phyloP scores from a whole-genome alignment of 768 basidiomycete genomes.

The Ramaria sp. region DNA sequence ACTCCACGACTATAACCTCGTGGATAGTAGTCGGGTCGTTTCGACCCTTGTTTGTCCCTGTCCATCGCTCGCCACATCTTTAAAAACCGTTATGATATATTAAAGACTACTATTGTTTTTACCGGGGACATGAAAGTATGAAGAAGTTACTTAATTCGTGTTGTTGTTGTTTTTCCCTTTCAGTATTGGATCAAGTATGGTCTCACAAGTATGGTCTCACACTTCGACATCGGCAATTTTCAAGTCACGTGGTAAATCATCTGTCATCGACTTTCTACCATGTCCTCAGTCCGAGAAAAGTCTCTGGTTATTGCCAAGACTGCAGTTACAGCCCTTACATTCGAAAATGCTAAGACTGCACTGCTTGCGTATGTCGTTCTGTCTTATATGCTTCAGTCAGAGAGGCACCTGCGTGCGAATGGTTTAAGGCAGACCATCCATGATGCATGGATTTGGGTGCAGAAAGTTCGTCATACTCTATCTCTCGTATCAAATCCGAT shows the following conservation, averaged over 20 bases:
- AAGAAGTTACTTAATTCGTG: too few relatives aligned
- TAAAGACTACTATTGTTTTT: too few relatives aligned
- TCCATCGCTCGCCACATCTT: too few relatives aligned
- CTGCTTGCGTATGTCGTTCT: conserved; percentile 51
- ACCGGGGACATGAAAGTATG: too few relatives aligned
- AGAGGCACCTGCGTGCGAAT: conserved; percentile 54
- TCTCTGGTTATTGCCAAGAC: neutral
- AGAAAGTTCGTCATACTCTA: conserved; percentile 30
- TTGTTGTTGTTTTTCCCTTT: too few relatives aligned
- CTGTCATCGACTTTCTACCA: too few relatives aligned
- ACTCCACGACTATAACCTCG: too few relatives aligned
- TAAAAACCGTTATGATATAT: too few relatives aligned
- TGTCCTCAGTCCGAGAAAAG: neutral
- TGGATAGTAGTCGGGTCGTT: too few relatives aligned
- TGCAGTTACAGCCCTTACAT: conserved; percentile 2
- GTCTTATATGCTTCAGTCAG: conserved; percentile 37
- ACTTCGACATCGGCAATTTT: neutral
- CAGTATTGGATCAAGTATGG: too few relatives aligned
- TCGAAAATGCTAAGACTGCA: conserved; percentile 41
- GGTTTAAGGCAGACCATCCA: conserved; percentile 37
- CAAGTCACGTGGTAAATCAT: too few relatives aligned
- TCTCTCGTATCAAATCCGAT: neutral
- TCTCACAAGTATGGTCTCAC: neutral
- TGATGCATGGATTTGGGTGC: conserved; percentile 44
- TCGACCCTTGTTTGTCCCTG: too few relatives aligned